Conservation (phyloP, 2,329 filamentous ascomycete genomes). For the Alternaria rosae region DNA sequence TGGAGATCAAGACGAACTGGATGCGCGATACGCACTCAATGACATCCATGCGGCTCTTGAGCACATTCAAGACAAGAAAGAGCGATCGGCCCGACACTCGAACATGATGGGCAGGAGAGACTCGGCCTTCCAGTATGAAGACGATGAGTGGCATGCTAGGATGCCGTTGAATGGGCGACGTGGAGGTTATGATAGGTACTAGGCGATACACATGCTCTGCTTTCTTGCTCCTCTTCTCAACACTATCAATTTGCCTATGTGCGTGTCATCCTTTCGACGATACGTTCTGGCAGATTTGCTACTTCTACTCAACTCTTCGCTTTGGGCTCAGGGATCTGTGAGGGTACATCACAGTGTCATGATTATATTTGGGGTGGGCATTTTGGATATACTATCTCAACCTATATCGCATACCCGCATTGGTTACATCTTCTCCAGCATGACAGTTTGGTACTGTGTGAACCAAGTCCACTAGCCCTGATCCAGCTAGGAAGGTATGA, state of each 20-base stretch:
- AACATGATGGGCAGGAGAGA: background rate
- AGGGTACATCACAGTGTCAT: background rate
- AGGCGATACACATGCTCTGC: background rate
- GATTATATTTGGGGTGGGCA: background rate
- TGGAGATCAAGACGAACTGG: background rate
- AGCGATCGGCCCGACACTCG: background rate
- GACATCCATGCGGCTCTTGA: slow-evolving; percentile 12
- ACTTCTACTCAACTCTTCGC: background rate
- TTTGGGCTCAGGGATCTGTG: background rate
- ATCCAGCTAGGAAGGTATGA: too few relatives aligned
- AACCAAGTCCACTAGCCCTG: too few relatives aligned
- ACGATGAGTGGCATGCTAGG: slow-evolving; percentile 14
- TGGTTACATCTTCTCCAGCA: too few relatives aligned
- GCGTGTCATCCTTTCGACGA: background rate
- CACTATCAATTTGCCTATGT: background rate
- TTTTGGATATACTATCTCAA: background rate
- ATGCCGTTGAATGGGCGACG: background rate
- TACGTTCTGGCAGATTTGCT: background rate
- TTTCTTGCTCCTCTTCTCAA: background rate
- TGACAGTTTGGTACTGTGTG: too few relatives aligned
- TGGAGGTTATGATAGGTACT: background rate
- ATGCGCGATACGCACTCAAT: background rate
- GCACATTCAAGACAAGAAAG: slow-evolving; percentile 10
- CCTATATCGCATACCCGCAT: too few relatives aligned
- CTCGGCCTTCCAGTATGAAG: background rate